Conservation (phyloP, 805 yeast genomes). For the Wickerhamomyces mucosus region DNA sequence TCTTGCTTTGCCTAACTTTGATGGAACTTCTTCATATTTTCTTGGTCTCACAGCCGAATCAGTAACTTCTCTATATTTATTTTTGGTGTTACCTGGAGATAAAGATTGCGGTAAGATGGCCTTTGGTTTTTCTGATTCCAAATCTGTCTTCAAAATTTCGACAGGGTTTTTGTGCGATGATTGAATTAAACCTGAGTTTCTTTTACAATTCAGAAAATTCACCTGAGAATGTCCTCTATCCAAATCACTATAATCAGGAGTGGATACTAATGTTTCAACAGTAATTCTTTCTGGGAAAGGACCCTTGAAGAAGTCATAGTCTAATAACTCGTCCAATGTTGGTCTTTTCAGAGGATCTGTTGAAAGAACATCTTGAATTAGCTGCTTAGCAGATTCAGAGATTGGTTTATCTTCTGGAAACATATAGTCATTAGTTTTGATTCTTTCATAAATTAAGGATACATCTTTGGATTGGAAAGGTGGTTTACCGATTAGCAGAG, state of each 20-base stretch:
- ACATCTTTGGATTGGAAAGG: conserved; percentile 97
- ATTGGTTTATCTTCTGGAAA: conserved; percentile 67
- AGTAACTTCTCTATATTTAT: conserved; percentile 62
- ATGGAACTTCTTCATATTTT: conserved; percentile 24
- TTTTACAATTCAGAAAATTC: conserved; percentile 60
- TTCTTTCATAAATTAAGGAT: conserved; percentile 83
- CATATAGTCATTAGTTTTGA: conserved; percentile 67
- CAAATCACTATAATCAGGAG: conserved; percentile 50
- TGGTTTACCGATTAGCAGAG: conserved; percentile 87
- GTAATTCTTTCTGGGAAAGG: conserved; percentile 69
- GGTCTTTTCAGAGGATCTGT: conserved; percentile 81
- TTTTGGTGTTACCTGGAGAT: conserved; percentile 87
- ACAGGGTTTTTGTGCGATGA: conserved; percentile 48
- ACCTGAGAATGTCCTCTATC: conserved; percentile 51
- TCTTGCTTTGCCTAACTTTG: conserved; percentile 25
- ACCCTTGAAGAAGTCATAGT: conserved; percentile 81
- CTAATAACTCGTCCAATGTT: conserved; percentile 64
- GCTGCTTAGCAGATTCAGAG: conserved; percentile 60
- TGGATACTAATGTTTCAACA: conserved; percentile 48
- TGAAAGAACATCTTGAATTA: conserved; percentile 65
- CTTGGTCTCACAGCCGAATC: conserved; percentile 18
- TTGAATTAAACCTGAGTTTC: conserved; percentile 50
- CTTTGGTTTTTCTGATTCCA: conserved; percentile 58
- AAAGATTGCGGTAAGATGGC: conserved; percentile 77
- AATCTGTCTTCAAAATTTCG: conserved; percentile 58